A percentile compares a stretch with the other conserved stretches of the same genome.
Evolutionary conservation across 345 rosid genomes (phyloP).

Genomic region (Euclidium syriacum): DNA sequence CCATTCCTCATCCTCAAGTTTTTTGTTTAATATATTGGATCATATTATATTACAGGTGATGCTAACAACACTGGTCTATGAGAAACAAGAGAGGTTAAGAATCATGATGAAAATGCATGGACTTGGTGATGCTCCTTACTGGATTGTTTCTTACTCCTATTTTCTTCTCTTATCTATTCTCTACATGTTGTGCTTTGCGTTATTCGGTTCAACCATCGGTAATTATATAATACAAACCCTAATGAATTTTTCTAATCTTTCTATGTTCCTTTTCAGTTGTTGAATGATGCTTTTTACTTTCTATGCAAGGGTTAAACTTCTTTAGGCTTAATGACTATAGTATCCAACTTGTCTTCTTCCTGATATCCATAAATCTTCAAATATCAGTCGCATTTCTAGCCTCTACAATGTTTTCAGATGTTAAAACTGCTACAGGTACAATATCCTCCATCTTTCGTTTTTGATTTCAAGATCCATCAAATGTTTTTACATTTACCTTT

Average conservation of each 20-base stretch:
- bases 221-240: constrained; percentile 1
- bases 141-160: constrained; percentile 82
- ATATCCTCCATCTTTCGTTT: background rate
- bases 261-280: background rate
- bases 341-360: constrained; percentile 73
- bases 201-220: constrained; percentile 80
- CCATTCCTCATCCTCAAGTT: constrained; percentile 1
- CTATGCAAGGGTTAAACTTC: constrained; percentile 73
- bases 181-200: constrained; percentile 73
- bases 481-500: background rate
- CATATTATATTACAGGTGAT: constrained; percentile 55
- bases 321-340: constrained; percentile 74
- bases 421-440: constrained; percentile 91
- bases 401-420: constrained; percentile 67
- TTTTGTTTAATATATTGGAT: too few relatives aligned
- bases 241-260: background rate
- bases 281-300: constrained; percentile 15
- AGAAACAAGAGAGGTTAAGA: constrained; percentile 74
- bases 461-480: background rate
- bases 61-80: constrained; percentile 69
- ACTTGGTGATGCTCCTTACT: constrained; percentile 91
- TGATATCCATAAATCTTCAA: constrained; percentile 75
- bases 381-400: constrained; percentile 69
- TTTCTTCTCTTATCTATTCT: constrained; percentile 54
- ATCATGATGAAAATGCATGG: constrained; percentile 99